Base-by-base conservation (phyloP, 495 filamentous ascomycete genomes). In the Mytilinidion resinicola region DNA sequence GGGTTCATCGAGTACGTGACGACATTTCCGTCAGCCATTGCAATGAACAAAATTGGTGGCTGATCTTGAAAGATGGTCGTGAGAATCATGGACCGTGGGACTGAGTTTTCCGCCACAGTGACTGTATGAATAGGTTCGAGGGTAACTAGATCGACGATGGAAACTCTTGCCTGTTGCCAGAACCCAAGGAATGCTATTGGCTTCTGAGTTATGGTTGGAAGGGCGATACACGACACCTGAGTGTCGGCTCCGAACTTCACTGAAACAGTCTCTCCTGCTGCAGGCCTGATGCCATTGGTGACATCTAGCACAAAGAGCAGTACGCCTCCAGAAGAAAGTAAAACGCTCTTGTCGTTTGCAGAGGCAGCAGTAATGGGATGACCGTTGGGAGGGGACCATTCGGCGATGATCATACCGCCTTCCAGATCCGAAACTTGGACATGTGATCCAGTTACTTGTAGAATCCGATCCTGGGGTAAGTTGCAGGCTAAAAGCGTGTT, bases 21-120 rank as follows among this genome's bases (percentile, higher is more conserved):
- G 9, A 99, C 87, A 63, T 87, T 88, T 21, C 93, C 93, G 72
- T 96, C 92, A 19, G 92, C 90, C 84, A 96, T 89, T n/a, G 91
- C 87, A 25, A 96, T 77, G 59, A 99, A 90, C 1, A 99, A 74
- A 0, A 87, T 96, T 1, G 90, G 85, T 14, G 82, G 80, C 55
- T 75, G 76, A 33, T 78, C 69, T 11, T 70, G 68, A 12, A 96
- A 78, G 1, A 96, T 75, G 46, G 88, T 81, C 4, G 86, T 85
- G 10, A 97, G 76, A 1, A 88, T 81, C 4, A 97, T 80, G 47
- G 90, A 90, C 17, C 91, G 80, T 4, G 93, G 93, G n/a, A 69
- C 85, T 11, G 84, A 81, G 17, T 76, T 74, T 20, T 82, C 78
- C 7, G 68, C 69, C 30, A 78, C 81, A 9, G 82, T 80, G 3